Evolutionary conservation across 306 rosid genomes (phyloP).

Genomic region (Quercus parvula): DNA sequence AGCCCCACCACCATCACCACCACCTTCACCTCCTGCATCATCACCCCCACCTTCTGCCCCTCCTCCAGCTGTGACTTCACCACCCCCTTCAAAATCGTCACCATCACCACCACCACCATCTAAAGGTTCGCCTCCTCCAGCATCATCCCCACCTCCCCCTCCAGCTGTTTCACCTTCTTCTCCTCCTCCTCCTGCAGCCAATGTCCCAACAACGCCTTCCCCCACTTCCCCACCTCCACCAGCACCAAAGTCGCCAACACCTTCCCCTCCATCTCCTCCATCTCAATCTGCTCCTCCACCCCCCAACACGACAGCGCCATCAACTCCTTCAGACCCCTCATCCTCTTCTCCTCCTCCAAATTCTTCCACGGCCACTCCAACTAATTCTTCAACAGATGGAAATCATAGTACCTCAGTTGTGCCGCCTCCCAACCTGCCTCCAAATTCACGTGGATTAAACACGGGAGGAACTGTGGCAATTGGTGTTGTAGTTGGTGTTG

Average conservation of each 20-base stretch:
- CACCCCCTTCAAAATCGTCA: constrained; percentile 48
- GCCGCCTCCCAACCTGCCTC: constrained; percentile 25
- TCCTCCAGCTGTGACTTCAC: constrained; percentile 45
- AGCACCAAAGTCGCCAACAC: constrained; percentile 39
- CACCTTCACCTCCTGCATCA: constrained; percentile 37
- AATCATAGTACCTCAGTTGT: constrained; percentile 16
- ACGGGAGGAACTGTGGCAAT: constrained; percentile 54
- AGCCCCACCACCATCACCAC: constrained; percentile 30
- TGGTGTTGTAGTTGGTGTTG: constrained; percentile 60
- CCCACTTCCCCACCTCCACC: constrained; percentile 50
- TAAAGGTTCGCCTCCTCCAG: constrained; percentile 47
- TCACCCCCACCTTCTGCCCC: constrained; percentile 33
- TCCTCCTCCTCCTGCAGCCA: constrained; percentile 54
- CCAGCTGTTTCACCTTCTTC: constrained; percentile 25
- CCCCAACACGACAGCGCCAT: constrained; percentile 39
- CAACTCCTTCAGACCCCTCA: constrained; percentile 64
- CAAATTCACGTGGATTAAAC: constrained; percentile 38
- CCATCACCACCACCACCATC: constrained; percentile 45
- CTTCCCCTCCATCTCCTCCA: constrained; percentile 48
- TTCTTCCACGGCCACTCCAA: constrained; percentile 38
- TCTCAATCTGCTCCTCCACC: constrained; percentile 46
- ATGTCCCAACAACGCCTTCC: constrained; percentile 49
- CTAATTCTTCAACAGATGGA: constrained; percentile 30
- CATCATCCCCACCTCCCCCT: constrained; percentile 47
- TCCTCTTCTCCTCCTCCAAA: constrained; percentile 54